Evolutionary conservation across 345 rosid species (phyloP).

Genomic region (Arabidopsis suecica): DNA sequence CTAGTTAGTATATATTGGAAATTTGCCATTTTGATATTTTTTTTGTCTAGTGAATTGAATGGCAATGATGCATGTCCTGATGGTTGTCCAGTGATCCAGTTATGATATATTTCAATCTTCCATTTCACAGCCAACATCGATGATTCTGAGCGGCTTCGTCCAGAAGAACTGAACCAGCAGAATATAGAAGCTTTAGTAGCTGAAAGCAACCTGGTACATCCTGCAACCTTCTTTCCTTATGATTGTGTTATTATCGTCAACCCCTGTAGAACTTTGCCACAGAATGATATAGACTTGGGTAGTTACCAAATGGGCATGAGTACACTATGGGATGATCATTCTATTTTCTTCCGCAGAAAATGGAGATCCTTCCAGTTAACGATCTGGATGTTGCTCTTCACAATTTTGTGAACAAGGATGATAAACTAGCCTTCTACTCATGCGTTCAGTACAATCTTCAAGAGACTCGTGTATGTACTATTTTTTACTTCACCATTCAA

Average conservation of each 20-base stretch:
- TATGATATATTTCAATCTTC: constrained; percentile 30
- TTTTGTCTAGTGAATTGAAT: not conserved
- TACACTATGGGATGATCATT: constrained; percentile 26
- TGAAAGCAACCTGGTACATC: constrained; percentile 86
- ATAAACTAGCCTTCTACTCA: constrained; percentile 85
- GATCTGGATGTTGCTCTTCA: constrained; percentile 95
- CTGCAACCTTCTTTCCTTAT: constrained; percentile 29
- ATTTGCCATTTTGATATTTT: not conserved
- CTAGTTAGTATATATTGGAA: not conserved
- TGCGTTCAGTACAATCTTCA: constrained; percentile 87
- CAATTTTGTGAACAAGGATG: constrained; percentile 96
- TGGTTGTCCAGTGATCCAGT: not conserved
- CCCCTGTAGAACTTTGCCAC: not conserved
- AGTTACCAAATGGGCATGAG: constrained; percentile 25
- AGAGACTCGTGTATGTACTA: constrained; percentile 87
- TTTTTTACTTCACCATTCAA: not conserved
- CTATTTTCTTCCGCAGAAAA: constrained; percentile 69
- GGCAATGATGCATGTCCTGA: constrained; percentile 13
- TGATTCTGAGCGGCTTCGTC: constrained; percentile 92
- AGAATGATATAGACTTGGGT: constrained; percentile 21
- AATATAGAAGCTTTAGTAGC: constrained; percentile 98
- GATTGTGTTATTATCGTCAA: constrained; percentile 15
- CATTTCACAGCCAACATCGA: constrained; percentile 64
- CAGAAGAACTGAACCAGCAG: constrained; percentile 97
- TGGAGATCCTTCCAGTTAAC: constrained; percentile 97